Conservation (phyloP, 2,329 filamentous ascomycete genomes). For the Claviceps sp. region DNA sequence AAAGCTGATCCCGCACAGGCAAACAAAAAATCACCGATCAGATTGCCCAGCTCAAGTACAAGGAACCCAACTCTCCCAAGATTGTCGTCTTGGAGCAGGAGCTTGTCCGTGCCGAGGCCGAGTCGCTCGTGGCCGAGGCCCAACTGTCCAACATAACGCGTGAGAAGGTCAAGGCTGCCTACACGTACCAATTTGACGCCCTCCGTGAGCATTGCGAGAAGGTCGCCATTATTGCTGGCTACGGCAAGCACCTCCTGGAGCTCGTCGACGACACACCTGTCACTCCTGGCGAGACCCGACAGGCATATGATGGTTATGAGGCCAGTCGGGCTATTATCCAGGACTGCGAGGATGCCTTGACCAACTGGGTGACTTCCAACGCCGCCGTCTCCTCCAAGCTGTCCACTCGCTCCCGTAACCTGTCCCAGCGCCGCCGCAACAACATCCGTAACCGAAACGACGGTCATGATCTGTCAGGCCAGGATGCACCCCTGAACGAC, state of each 20-base stretch:
- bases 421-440: slow-evolving; percentile 72
- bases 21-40: slow-evolving; percentile 99
- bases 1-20: slow-evolving; percentile 35
- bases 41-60: slow-evolving; percentile 98
- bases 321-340: slow-evolving; percentile 98
- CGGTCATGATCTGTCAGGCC: slow-evolving; percentile 64
- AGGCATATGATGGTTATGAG: slow-evolving; percentile 95
- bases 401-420: slow-evolving; percentile 71
- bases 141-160: slow-evolving; percentile 98
- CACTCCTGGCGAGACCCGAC: slow-evolving; percentile 89
- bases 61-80: slow-evolving; percentile 95
- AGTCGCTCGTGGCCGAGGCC: slow-evolving; percentile 96
- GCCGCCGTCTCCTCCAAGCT: slow-evolving; percentile 80
- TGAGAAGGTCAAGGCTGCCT: slow-evolving; percentile 97
- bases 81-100: slow-evolving; percentile 98
- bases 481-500: slow-evolving; percentile 68
- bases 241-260: slow-evolving; percentile 95
- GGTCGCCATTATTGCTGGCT: slow-evolving; percentile 92
- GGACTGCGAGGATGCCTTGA: slow-evolving; percentile 93
- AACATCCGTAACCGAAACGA: slow-evolving; percentile 56
- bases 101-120: slow-evolving; percentile 92
- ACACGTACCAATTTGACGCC: slow-evolving; percentile 95
- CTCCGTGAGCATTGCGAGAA: slow-evolving; percentile 97
- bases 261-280: slow-evolving; percentile 94
- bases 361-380: slow-evolving; percentile 90